Evolutionary conservation across 2,329 filamentous ascomycete genomes (phyloP).

Genomic region (Claviceps sp.): DNA sequence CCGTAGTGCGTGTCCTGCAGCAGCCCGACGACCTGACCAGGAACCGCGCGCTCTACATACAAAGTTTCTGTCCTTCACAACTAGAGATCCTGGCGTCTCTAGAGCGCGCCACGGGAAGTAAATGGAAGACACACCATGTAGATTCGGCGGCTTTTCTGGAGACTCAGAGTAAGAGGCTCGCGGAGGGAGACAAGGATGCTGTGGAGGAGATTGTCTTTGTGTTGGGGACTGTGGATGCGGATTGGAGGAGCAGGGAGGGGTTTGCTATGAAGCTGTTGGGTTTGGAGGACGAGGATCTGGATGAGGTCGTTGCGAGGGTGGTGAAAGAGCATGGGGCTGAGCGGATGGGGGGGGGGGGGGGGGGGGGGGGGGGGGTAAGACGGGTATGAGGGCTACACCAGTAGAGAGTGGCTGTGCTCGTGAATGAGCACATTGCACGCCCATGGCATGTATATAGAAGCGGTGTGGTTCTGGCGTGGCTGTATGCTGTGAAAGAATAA

Average conservation of each 20-base stretch:
- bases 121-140: conserved; percentile 19
- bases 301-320: conserved; percentile 24
- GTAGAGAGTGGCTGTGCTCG: too few relatives aligned
- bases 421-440: too few relatives aligned
- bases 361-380: background rate
- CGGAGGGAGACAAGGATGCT: conserved; percentile 23
- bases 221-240: conserved; percentile 31
- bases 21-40: conserved; percentile 30
- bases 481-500: too few relatives aligned
- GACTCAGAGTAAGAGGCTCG: conserved; percentile 22
- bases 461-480: too few relatives aligned
- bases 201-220: conserved; percentile 37
- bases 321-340: conserved; percentile 13
- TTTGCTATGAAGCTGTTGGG: conserved; percentile 35
- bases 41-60: conserved; percentile 35
- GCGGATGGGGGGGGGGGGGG: background rate
- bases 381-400: too few relatives aligned
- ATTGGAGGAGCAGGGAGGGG: conserved; percentile 30
- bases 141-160: conserved; percentile 27
- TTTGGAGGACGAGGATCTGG: conserved; percentile 31
- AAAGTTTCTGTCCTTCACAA: conserved; percentile 34
- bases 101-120: conserved; percentile 34
- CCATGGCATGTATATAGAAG: too few relatives aligned
- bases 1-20: conserved; percentile 34
- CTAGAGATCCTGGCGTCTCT: conserved; percentile 31